Evolutionary conservation across 73 alveolate species (phyloP).

Genomic region (Paramecium caudatum): DNA sequence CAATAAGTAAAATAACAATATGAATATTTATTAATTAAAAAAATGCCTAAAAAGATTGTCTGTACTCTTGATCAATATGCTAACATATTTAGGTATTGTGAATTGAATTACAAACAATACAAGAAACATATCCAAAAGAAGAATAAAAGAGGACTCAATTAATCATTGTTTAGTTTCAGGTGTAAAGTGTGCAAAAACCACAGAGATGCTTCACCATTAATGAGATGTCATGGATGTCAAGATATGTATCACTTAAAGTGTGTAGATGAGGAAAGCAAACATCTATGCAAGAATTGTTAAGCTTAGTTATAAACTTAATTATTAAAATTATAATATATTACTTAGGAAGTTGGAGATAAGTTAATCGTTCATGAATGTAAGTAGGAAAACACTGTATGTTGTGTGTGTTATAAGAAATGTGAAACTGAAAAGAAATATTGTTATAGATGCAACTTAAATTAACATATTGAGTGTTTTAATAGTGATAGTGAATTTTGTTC

Average conservation of each 20-base stretch:
- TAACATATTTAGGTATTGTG: constrained; percentile 17
- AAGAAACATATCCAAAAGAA: constrained; percentile 25
- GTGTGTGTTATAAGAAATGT: background rate
- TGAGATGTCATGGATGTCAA: constrained; percentile 41
- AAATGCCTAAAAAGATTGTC: constrained; percentile 25
- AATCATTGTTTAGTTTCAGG: constrained; percentile 20
- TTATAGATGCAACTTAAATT: constrained; percentile 18
- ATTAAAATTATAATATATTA: constrained; percentile 8
- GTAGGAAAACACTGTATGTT: background rate
- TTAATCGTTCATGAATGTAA: constrained; percentile 32
- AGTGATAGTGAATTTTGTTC: constrained; percentile 34
- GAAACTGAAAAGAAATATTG: background rate
- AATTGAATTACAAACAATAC: background rate
- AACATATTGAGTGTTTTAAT: constrained; percentile 45
- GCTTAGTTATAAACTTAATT: background rate
- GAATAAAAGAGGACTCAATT: constrained; percentile 7
- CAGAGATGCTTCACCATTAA: constrained; percentile 29
- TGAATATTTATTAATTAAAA: too few relatives aligned
- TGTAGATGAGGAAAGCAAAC: constrained; percentile 11
- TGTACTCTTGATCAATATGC: constrained; percentile 53
- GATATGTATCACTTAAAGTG: constrained; percentile 32
- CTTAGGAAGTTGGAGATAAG: constrained; percentile 23
- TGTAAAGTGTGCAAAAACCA: constrained; percentile 50
- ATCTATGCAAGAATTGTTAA: constrained; percentile 13
- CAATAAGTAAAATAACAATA: too few relatives aligned